Base-by-base conservation (phyloP, 805 yeast species). In the Ogataea henricii region DNA sequence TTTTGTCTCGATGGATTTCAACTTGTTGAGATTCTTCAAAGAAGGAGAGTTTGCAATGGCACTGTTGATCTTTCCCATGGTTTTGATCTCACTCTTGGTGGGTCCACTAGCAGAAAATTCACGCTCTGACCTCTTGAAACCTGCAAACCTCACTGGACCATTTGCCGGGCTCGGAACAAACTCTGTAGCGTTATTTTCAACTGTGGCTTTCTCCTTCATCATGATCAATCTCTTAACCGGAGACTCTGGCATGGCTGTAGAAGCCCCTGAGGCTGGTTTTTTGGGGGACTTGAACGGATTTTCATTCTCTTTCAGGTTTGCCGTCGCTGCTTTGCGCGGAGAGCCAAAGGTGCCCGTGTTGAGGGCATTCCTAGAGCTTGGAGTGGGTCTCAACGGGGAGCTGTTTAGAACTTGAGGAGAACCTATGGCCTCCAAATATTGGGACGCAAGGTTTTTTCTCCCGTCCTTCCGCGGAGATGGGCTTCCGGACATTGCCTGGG, bases 21-120 rank as follows among this genome's bases (percentile, higher is more conserved):
- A 49, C 37, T 65, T 67, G 49, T 61, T 62, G 42, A 67, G 49
- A 40, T 66, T 67, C 44, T 69, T 68, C 54, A 64, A 46, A 10
- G 71, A 67, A 1, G 73, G 73, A 1, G 72, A 69, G 20, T 58
- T 62, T 1, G 70, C 59, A 62, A 68, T 62, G 1, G 64, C 65
- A 33, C 65, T 58, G 39, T 57, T 63, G 35, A 67, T 65, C 36
- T 60, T 55, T n/a, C 64, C 63, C 69, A 67, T 62, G 8, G 62
- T 57, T 18, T 50, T 56, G 30, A 58, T 56, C 45, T 66, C 69
- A 32, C 65, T 60, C 42, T 52, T 61, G 8, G 60, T 44, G 4
- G 60, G 55, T 41, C 48, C 42, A 16, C 49, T 39, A 40, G 46
- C 29, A 13, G 37, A 23, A 18, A 26, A 14, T 22, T 34, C 44